A percentile compares a stretch with the other conserved stretches of the same genome.
Evolutionary conservation across 23 red algal species (phyloP).

Genomic region (Gracilaria vermiculophylla): DNA sequence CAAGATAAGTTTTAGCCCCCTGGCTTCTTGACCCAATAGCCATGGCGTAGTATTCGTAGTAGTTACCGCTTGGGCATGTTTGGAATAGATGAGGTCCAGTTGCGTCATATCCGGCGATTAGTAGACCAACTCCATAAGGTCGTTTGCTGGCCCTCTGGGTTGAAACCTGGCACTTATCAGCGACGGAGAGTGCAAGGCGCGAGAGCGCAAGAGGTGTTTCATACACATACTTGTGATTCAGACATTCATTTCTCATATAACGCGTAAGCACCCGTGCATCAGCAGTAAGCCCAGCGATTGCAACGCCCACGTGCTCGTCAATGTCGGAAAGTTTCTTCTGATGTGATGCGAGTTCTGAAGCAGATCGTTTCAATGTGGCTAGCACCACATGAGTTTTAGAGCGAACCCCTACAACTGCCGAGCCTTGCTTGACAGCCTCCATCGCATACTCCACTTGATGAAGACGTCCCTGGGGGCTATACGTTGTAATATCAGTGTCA

Average conservation of each 20-base stretch:
- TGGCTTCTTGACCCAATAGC: slow-evolving; percentile 95
- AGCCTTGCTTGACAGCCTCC: slow-evolving; percentile 99
- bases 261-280: slow-evolving; percentile 92
- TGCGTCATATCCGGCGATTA: slow-evolving; percentile 88
- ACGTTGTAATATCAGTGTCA: slow-evolving; percentile 99
- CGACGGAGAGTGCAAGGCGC: slow-evolving; percentile 83
- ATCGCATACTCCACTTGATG: slow-evolving; percentile 99
- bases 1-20: slow-evolving; percentile 93
- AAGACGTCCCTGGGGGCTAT: slow-evolving; percentile 91
- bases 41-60: slow-evolving; percentile 91
- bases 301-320: slow-evolving; percentile 95
- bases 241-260: slow-evolving; percentile 93
- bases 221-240: slow-evolving; percentile 93
- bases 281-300: slow-evolving; percentile 89
- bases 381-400: slow-evolving; percentile 91
- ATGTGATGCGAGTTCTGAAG: slow-evolving; percentile 90
- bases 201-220: slow-evolving; percentile 81
- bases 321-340: slow-evolving; percentile 94
- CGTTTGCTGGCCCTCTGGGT: slow-evolving; percentile 95
- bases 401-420: slow-evolving; percentile 88
- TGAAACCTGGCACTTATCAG: slow-evolving; percentile 92
- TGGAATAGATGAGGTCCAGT: slow-evolving; percentile 93
- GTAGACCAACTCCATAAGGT: slow-evolving; percentile 94
- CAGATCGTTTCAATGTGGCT: slow-evolving; percentile 91
- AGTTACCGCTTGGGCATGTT: slow-evolving; percentile 94